Evolutionary conservation across 306 rosid species (phyloP), one percentile per base, ranked within the genome.

Genomic region (Prunus campanulata): DNA sequence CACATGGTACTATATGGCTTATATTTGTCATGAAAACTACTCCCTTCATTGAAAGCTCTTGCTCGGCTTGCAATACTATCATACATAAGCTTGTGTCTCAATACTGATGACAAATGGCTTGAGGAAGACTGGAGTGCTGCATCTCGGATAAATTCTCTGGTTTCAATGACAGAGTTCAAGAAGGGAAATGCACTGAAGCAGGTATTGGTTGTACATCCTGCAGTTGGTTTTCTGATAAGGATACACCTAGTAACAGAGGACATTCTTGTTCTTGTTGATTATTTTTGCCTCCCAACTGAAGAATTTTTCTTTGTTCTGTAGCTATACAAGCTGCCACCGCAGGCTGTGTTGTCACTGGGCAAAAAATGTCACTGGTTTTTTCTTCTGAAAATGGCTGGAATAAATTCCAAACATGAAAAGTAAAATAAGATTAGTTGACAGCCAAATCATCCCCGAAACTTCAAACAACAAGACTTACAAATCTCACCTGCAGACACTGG

Each of bases 221-320:
- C 69, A 24, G 71, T 46, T 46, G 81, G 75, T 83, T 86, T 20
- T 66, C 3, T 6, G 90, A 88, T 72, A 83, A 71, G 71, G 88
- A 83, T 77, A 86, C 81, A 72, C 88, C 90, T 69, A 90, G 63
- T 76, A 83, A 60, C 49, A 88, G 81, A 25, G 87, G 68, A 60
- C 77, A 84, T 74, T 84, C 42, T 51, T 47, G 74, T 24, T 79
- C 79, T 51, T 46, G 66, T 68, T 39, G 71, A 74, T 42, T 57
- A 66, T 62, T 80, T 56, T 71, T 74, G 32, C 78, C 72, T 71
- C 71, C 75, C 1, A 66, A 78, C 65, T 60, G 85, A 68, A 76
- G 76, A 49, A 64, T 46, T 74, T 64, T 70, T 76, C 81, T 82
- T 80, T 76, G 84, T 65, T 82, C 85, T 22, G 80, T 48, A 74